phyloP scores from a whole-genome alignment of 352 stramenopile species.

The Phytophthora tentaculata region DNA sequence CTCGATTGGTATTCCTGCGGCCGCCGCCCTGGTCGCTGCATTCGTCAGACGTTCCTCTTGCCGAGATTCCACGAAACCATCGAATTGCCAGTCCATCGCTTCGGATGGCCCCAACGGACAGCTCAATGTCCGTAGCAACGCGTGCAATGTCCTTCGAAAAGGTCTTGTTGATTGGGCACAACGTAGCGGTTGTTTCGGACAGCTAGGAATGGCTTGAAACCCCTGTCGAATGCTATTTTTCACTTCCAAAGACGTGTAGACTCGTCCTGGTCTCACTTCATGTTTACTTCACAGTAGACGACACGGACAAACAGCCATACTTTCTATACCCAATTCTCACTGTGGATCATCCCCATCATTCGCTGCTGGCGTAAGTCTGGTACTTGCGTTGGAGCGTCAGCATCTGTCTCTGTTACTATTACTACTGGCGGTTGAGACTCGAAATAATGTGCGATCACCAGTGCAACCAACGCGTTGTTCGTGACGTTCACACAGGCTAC shows the following conservation, averaged over 20 bases:
- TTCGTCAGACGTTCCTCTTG: constrained; percentile 21
- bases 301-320: constrained; percentile 1
- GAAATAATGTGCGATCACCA: constrained; percentile 59
- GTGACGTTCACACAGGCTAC: constrained; percentile 61
- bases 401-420: constrained; percentile 5
- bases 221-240: constrained; percentile 31
- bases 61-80: constrained; percentile 33
- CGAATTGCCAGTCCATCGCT: constrained; percentile 49
- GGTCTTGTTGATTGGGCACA: constrained; percentile 6
- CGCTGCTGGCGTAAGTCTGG: constrained; percentile 19
- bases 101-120: constrained; percentile 7
- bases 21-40: constrained; percentile 17
- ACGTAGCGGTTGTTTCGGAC: too few relatives aligned
- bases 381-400: constrained; percentile 1
- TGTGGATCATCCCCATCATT: constrained; percentile 24
- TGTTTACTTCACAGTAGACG: constrained; percentile 7
- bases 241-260: constrained; percentile 6
- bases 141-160: constrained; percentile 1
- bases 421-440: constrained; percentile 40
- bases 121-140: constrained; percentile 5
- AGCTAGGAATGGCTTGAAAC: constrained; percentile 12
- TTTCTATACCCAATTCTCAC: constrained; percentile 39
- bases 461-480: constrained; percentile 52
- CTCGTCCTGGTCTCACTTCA: constrained; percentile 10
- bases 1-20: constrained; percentile 23